Evolutionary conservation across 495 filamentous ascomycete species (phyloP).

Genomic region (Xylaria scruposa): DNA sequence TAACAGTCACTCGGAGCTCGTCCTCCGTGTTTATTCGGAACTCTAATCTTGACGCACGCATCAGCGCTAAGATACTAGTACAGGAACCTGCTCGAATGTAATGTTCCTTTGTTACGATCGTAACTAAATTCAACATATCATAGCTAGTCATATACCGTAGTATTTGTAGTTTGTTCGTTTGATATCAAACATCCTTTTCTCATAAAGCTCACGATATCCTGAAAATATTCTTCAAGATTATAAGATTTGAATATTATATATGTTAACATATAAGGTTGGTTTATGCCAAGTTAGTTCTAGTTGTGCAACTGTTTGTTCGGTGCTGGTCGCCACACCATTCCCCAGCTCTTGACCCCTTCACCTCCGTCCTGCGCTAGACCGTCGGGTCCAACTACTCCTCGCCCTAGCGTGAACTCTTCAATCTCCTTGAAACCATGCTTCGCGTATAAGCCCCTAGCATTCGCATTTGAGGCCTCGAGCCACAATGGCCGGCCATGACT

Average conservation of each 20-base stretch:
- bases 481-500: slow-evolving; percentile 21
- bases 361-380: slow-evolving; percentile 19
- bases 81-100: background rate
- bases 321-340: slow-evolving; percentile 27
- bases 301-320: background rate
- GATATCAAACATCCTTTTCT: background rate
- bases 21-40: background rate
- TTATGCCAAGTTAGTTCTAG: background rate
- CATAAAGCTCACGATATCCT: background rate
- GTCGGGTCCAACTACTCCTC: slow-evolving; percentile 20
- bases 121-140: background rate
- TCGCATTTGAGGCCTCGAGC: slow-evolving; percentile 22
- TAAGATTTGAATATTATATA: background rate
- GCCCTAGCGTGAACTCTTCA: slow-evolving; percentile 12
- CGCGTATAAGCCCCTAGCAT: slow-evolving; percentile 15
- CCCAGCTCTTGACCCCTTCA: slow-evolving; percentile 20
- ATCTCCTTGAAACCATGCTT: slow-evolving; percentile 26
- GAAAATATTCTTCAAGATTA: background rate
- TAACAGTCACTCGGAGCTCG: slow-evolving; percentile 14
- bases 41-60: background rate
- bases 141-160: background rate
- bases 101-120: background rate
- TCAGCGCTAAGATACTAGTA: background rate
- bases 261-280: background rate
- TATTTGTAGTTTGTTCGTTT: background rate